These are phyloP conservation scores for Sclerotinia sclerotiorum DNA, from an alignment of 2,329 filamentous ascomycete species.

Conservation along the genomic window DNA sequence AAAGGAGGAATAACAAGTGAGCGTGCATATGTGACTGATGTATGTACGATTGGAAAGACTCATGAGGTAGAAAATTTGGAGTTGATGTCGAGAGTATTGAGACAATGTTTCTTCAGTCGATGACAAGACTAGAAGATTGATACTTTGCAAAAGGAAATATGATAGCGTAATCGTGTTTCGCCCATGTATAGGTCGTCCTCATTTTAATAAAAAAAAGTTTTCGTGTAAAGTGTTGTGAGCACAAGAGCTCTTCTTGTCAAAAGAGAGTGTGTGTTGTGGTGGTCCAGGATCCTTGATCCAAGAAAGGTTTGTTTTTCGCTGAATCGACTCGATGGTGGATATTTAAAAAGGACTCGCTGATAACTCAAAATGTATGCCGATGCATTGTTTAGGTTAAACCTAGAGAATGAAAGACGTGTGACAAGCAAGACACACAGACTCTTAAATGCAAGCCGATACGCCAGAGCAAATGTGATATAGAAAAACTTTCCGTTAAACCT, in stretches of 20 bases:
- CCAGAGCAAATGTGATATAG: constrained; percentile 33
- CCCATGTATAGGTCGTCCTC: constrained; percentile 4
- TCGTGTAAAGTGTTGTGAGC: constrained; percentile 26
- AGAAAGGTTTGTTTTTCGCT: constrained; percentile 31
- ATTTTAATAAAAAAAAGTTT: constrained; percentile 22
- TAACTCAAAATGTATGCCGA: constrained; percentile 37
- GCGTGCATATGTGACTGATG: background rate
- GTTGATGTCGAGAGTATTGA: constrained; percentile 15
- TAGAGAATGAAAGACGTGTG: constrained; percentile 5
- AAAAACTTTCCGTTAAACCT: constrained; percentile 27
- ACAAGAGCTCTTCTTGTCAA: constrained; percentile 28
- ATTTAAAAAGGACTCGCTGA: constrained; percentile 26
- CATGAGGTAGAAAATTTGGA: background rate
- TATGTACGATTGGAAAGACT: constrained; percentile 17
- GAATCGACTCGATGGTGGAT: constrained; percentile 27
- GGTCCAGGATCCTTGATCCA: constrained; percentile 40
- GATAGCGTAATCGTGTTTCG: constrained; percentile 14
- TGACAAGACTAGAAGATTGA: constrained; percentile 2
- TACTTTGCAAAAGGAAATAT: constrained; percentile 12
- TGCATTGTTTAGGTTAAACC: constrained; percentile 27
- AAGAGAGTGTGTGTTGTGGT: constrained; percentile 28
- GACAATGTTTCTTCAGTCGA: background rate
- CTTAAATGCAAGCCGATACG: constrained; percentile 35
- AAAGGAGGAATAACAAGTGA: background rate
- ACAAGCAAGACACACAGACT: background rate